Evolutionary conservation across 495 filamentous ascomycete genomes (phyloP).

Genomic region (Oleoguttula mirabilis): DNA sequence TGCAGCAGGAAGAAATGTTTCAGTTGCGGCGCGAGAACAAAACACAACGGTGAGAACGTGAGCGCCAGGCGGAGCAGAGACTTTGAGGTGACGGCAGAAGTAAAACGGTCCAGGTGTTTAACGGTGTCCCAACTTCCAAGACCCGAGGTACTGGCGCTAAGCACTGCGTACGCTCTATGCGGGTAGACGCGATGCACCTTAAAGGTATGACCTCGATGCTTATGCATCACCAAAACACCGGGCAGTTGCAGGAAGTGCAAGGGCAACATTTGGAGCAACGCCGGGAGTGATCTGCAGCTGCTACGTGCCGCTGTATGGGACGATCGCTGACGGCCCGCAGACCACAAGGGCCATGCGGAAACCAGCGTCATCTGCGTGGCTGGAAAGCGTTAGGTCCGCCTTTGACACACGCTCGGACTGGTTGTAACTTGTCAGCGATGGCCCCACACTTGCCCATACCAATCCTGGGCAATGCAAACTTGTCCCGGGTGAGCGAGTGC

Average conservation of each 20-base stretch:
- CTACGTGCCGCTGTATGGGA: background rate
- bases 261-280: background rate
- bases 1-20: background rate
- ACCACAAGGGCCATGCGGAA: background rate
- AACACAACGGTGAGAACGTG: background rate
- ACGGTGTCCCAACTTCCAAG: too few species aligned
- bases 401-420: slow-evolving; percentile 8
- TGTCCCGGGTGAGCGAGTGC: background rate
- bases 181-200: background rate
- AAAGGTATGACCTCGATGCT: background rate
- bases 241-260: background rate
- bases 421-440: background rate
- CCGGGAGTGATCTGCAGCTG: background rate
- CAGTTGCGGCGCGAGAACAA: background rate
- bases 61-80: background rate
- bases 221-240: background rate
- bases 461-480: background rate
- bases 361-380: background rate
- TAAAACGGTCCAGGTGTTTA: too few species aligned
- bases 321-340: background rate
- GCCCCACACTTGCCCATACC: background rate
- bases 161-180: background rate
- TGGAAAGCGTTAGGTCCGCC: background rate
- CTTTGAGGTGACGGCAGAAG: background rate
- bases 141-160: background rate